Evolutionary conservation across 2,329 filamentous ascomycete species (phyloP).

Genomic region (Fusarium nanum): DNA sequence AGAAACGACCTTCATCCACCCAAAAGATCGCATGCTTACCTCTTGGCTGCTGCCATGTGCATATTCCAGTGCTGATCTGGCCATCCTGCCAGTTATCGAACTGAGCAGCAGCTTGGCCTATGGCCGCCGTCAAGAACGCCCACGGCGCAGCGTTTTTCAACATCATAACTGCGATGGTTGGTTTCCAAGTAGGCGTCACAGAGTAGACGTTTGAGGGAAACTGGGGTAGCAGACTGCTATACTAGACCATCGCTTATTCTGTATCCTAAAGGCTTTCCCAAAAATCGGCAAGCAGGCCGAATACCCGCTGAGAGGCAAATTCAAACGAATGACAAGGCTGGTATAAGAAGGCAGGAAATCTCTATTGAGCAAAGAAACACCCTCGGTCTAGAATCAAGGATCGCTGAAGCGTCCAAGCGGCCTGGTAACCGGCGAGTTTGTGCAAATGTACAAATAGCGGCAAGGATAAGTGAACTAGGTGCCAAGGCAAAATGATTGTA

Average conservation of each 20-base stretch:
- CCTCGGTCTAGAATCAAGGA: slow-evolving; percentile 15
- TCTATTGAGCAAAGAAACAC: slow-evolving; percentile 24
- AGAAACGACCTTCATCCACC: slow-evolving; percentile 22
- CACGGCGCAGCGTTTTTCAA: slow-evolving; percentile 20
- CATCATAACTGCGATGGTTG: slow-evolving; percentile 35
- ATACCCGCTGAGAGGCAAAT: slow-evolving; percentile 11
- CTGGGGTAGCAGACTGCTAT: slow-evolving; percentile 31
- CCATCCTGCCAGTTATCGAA: slow-evolving; percentile 59
- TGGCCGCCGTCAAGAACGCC: slow-evolving; percentile 33
- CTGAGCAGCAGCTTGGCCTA: slow-evolving; percentile 52
- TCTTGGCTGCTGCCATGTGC: slow-evolving; percentile 64
- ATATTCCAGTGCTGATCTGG: slow-evolving; percentile 70
- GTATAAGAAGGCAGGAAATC: slow-evolving; percentile 19
- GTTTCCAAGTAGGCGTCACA: slow-evolving; percentile 11
- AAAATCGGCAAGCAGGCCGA: slow-evolving; percentile 4
- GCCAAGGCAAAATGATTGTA: slow-evolving; percentile 4
- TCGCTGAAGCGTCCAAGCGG: slow-evolving; percentile 8
- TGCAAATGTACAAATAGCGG: slow-evolving; percentile 10
- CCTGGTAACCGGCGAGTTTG: slow-evolving; percentile 15
- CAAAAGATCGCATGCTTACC: slow-evolving; percentile 46
- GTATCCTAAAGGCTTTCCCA: slow-evolving; percentile 2
- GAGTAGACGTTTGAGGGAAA: slow-evolving; percentile 25
- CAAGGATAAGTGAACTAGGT: slow-evolving; percentile 15
- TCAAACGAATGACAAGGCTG: not conserved
- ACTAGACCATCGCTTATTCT: slow-evolving; percentile 41